phyloP scores from a whole-genome alignment of 495 filamentous ascomycete species.

The Neurospora africana region DNA sequence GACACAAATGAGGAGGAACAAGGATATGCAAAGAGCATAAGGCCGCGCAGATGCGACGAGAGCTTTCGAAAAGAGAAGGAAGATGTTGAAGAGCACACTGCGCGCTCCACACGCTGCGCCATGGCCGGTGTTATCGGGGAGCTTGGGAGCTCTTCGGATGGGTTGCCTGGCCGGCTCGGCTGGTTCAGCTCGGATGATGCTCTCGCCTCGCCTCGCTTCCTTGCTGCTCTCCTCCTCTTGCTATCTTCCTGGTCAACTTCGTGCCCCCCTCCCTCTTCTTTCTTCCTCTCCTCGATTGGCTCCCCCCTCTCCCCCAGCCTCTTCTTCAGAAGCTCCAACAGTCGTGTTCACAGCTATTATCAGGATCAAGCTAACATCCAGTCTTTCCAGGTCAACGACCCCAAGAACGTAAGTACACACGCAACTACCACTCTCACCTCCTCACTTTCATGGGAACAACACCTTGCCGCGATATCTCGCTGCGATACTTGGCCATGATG shows the following conservation, averaged over 20 bases:
- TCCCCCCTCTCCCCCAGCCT: not conserved
- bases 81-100: not conserved
- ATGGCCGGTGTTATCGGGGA: not conserved
- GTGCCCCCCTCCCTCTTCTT: not conserved
- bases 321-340: not conserved
- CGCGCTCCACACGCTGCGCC: not conserved
- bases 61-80: not conserved
- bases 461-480: not conserved
- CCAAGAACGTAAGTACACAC: slow-evolving; percentile 51
- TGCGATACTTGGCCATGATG: not conserved
- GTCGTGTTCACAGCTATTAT: not conserved
- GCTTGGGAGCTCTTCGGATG: not conserved
- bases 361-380: slow-evolving; percentile 12
- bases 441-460: not conserved
- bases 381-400: slow-evolving; percentile 58
- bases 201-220: not conserved
- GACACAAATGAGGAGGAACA: not conserved
- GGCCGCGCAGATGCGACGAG: not conserved
- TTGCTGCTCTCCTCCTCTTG: not conserved
- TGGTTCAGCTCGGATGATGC: not conserved
- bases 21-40: not conserved
- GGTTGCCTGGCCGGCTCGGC: not conserved
- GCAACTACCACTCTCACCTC: not conserved
- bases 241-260: not conserved
- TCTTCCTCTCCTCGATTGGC: not conserved